Conservation (phyloP, 2,329 filamentous ascomycete species). For the Beauveria varroae region DNA sequence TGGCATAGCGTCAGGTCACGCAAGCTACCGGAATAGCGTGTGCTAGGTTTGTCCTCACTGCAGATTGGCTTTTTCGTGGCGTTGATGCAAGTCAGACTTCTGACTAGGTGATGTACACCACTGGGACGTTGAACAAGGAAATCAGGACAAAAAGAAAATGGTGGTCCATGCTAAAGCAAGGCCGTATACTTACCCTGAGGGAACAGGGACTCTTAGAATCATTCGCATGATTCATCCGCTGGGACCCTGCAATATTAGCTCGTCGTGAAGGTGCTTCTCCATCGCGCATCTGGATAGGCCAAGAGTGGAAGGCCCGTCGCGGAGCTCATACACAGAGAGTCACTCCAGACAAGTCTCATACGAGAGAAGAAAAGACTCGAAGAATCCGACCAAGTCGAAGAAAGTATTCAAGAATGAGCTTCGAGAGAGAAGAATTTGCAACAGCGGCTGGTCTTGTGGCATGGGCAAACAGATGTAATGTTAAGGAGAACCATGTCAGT, state of each 20-base stretch:
- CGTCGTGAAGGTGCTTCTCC: background rate
- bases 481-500: slow-evolving; percentile 5
- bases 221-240: background rate
- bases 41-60: slow-evolving; percentile 10
- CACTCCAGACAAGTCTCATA: background rate
- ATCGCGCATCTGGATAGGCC: background rate
- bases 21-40: background rate
- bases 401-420: background rate
- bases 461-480: background rate
- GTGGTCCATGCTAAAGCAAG: background rate
- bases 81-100: background rate
- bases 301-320: background rate
- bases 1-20: background rate
- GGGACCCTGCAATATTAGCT: background rate
- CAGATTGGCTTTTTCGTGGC: background rate
- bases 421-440: background rate
- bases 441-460: background rate
- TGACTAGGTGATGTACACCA: background rate
- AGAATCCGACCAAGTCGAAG: too few species aligned
- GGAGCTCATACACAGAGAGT: background rate
- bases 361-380: background rate
- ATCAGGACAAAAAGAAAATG: background rate
- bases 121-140: background rate
- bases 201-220: background rate
- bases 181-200: background rate